phyloP scores from a whole-genome alignment of 352 stramenopile genomes.

The Globisporangium nagaii region DNA sequence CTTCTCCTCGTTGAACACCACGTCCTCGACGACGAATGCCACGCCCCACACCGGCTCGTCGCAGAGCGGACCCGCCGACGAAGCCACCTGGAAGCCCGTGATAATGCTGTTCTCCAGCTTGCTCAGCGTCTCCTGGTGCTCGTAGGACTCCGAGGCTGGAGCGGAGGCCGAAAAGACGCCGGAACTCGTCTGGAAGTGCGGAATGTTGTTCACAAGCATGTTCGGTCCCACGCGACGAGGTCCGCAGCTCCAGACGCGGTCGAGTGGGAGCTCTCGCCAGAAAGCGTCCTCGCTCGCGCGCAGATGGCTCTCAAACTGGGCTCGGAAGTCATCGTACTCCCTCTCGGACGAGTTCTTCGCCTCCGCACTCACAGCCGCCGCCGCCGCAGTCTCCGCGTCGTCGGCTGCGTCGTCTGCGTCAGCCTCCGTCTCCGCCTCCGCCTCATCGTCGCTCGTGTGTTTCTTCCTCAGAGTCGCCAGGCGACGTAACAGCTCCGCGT shows the following conservation, averaged over 20 bases:
- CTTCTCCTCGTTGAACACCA: conserved; percentile 47
- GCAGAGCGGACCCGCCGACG: conserved; percentile 79
- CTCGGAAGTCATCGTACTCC: conserved; percentile 23
- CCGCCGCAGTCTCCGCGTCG: not conserved
- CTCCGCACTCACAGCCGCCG: not conserved
- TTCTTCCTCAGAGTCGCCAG: conserved; percentile 28
- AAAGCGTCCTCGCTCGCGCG: conserved; percentile 39
- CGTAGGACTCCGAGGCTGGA: not conserved
- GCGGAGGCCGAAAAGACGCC: conserved; percentile 4
- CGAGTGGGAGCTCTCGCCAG: conserved; percentile 41
- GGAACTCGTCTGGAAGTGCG: conserved; percentile 19
- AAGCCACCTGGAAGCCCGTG: conserved; percentile 80
- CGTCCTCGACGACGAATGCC: conserved; percentile 81
- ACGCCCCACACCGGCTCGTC: conserved; percentile 90
- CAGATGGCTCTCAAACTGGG: conserved; percentile 43
- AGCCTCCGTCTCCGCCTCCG: not conserved
- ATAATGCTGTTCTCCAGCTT: conserved; percentile 80
- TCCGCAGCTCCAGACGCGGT: conserved; percentile 71
- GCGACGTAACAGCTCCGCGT: conserved; percentile 37
- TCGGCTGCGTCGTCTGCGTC: not conserved
- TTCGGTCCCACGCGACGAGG: conserved; percentile 70
- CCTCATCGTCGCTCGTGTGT: not conserved
- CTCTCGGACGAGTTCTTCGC: conserved; percentile 2
- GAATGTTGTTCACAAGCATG: conserved; percentile 73
- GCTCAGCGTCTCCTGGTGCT: conserved; percentile 26